Evolutionary conservation across 83 land plant species (phyloP).

Genomic region (Picea abies): DNA sequence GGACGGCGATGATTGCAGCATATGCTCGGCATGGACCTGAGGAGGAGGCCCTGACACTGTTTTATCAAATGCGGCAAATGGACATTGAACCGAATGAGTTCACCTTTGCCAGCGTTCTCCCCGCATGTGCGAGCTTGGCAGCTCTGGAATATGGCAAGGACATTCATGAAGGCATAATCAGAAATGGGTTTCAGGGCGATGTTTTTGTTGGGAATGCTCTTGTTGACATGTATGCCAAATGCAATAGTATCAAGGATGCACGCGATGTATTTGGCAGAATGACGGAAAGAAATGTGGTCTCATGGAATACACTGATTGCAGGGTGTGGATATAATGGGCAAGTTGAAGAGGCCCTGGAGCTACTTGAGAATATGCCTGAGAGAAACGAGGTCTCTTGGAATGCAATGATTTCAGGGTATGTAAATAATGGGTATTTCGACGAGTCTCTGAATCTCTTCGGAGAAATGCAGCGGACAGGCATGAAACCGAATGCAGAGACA

Average conservation of each 20-base stretch:
- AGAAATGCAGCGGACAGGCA: not conserved
- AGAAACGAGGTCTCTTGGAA: constrained; percentile 1
- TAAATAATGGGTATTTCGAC: not conserved
- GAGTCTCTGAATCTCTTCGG: not conserved
- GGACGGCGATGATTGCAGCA: not conserved
- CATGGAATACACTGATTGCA: constrained; percentile 1
- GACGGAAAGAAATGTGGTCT: not conserved
- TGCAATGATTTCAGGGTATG: not conserved
- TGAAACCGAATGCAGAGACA: not conserved
- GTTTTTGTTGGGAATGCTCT: constrained; percentile 1
- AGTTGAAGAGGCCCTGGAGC: constrained; percentile 20
- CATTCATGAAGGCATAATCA: constrained; percentile 19
- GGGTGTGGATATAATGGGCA: not conserved
- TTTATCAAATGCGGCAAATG: not conserved
- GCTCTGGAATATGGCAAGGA: not conserved
- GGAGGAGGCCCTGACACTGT: not conserved
- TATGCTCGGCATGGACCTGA: not conserved
- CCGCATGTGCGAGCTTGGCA: not conserved
- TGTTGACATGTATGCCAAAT: constrained; percentile 5
- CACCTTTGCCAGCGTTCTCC: not conserved
- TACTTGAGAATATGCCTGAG: constrained; percentile 24
- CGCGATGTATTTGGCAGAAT: not conserved
- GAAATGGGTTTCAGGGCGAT: constrained; percentile 18
- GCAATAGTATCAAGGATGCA: not conserved
- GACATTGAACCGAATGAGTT: not conserved